Percentiles rank a stretch among this genome's conserved stretches.
phyloP scores from a whole-genome alignment of 208 protist genomes.

The Porcisia deanei region DNA sequence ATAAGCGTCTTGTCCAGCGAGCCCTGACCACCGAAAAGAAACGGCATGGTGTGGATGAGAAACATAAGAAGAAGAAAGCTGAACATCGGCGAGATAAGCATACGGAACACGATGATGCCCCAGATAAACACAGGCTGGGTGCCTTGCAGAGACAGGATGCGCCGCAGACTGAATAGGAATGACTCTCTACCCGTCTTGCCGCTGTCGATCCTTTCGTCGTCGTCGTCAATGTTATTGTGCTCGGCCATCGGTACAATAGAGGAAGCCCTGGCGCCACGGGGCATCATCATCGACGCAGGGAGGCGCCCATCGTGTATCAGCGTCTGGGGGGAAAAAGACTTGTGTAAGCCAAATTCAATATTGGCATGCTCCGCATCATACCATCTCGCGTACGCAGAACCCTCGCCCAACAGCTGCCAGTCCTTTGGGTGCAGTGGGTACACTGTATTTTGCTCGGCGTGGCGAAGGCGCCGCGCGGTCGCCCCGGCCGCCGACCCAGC shows the following conservation, averaged over 20 bases:
- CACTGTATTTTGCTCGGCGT: slow-evolving; percentile 77
- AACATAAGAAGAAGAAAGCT: slow-evolving; percentile 51
- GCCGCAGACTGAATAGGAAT: slow-evolving; percentile 17
- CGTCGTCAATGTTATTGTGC: neutral
- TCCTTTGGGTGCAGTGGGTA: slow-evolving; percentile 36
- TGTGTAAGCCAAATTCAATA: slow-evolving; percentile 44
- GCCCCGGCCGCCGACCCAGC: slow-evolving; percentile 3
- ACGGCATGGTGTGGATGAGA: slow-evolving; percentile 41
- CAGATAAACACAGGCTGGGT: slow-evolving; percentile 59
- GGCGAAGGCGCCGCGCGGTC: slow-evolving; percentile 36
- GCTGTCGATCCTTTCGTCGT: neutral
- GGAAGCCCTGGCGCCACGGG: slow-evolving; percentile 4
- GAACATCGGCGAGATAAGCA: slow-evolving; percentile 60
- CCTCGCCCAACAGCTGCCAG: slow-evolving; percentile 33
- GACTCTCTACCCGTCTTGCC: slow-evolving; percentile 3
- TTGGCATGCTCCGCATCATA: slow-evolving; percentile 42
- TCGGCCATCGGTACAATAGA: neutral
- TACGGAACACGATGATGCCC: slow-evolving; percentile 53
- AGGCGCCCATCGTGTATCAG: slow-evolving; percentile 20
- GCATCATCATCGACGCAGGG: slow-evolving; percentile 10
- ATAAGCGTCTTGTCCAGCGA: slow-evolving; percentile 58
- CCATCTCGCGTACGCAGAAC: slow-evolving; percentile 23
- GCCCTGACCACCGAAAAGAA: slow-evolving; percentile 52
- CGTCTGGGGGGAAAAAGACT: slow-evolving; percentile 34
- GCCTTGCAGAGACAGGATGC: slow-evolving; percentile 42